Conservation (phyloP, 148 eudicot species). For the Agrostemma githago region DNA sequence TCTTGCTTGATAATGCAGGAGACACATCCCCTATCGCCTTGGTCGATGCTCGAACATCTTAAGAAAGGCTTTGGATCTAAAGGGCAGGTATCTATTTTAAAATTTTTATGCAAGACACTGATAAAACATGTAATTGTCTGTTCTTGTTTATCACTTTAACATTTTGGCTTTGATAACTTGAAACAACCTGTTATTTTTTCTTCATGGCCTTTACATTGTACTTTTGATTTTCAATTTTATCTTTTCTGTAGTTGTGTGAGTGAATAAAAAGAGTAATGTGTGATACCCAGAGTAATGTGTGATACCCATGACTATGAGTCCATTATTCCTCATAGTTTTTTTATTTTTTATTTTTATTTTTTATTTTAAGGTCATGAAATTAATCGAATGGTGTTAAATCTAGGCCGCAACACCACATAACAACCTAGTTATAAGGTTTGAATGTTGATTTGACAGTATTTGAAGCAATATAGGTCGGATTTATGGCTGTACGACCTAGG, state of each 20-base stretch:
- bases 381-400: too few species aligned
- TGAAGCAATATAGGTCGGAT: background rate
- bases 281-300: background rate
- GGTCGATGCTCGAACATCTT: conserved; percentile 77
- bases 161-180: background rate
- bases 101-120: background rate
- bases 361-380: background rate
- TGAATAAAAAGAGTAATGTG: background rate
- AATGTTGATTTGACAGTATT: background rate
- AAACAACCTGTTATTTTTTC: background rate
- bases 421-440: background rate
- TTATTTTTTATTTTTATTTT: too few species aligned
- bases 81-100: conserved; percentile 65
- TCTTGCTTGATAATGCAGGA: conserved; percentile 44
- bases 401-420: background rate
- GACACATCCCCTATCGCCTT: conserved; percentile 54
- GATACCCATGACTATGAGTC: background rate
- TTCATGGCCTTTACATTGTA: background rate
- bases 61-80: conserved; percentile 59
- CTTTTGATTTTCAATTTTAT: background rate
- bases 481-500: background rate
- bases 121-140: background rate
- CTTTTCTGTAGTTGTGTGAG: background rate
- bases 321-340: background rate
- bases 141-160: background rate